A percentile compares a stretch with the other conserved stretches of the same genome.
Conservation (phyloP, 352 stramenopile genomes). For the Globisporangium apiculatum region DNA sequence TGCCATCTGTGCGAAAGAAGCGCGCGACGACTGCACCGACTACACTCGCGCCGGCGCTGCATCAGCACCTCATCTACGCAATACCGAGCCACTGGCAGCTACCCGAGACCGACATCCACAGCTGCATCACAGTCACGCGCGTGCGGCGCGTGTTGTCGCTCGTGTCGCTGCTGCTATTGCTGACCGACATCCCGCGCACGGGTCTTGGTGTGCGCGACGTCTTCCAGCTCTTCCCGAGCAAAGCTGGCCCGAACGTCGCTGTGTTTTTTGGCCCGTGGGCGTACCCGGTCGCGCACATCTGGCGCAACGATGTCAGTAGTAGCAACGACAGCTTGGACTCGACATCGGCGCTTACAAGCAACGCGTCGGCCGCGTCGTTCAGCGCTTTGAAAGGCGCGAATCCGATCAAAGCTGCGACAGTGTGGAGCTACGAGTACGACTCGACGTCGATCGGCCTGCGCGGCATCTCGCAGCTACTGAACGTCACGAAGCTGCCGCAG, state of each 20-base stretch:
- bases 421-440: slow-evolving; percentile 33
- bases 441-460: slow-evolving; percentile 19
- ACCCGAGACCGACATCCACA: not conserved
- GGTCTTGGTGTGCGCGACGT: slow-evolving; percentile 20
- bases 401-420: not conserved
- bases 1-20: too few species aligned
- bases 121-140: slow-evolving; percentile 16
- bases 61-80: not conserved
- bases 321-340: slow-evolving; percentile 9
- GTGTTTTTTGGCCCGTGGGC: slow-evolving; percentile 39
- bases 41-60: not conserved
- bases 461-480: slow-evolving; percentile 3
- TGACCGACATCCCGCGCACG: slow-evolving; percentile 41
- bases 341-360: not conserved
- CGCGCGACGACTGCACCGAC: too few species aligned
- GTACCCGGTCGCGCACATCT: slow-evolving; percentile 31
- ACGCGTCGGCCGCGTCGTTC: slow-evolving; percentile 5
- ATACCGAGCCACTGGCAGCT: slow-evolving; percentile 12
- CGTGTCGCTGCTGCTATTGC: slow-evolving; percentile 21
- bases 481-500: slow-evolving; percentile 7
- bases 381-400: not conserved
- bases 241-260: slow-evolving; percentile 18
- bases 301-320: slow-evolving; percentile 5
- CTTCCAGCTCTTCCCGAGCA: slow-evolving; percentile 11
- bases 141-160: slow-evolving; percentile 22